These are phyloP conservation scores for Vishniacozyma victoriae DNA, from an alignment of 768 basidiomycete genomes.

Conservation along the genomic window DNA sequence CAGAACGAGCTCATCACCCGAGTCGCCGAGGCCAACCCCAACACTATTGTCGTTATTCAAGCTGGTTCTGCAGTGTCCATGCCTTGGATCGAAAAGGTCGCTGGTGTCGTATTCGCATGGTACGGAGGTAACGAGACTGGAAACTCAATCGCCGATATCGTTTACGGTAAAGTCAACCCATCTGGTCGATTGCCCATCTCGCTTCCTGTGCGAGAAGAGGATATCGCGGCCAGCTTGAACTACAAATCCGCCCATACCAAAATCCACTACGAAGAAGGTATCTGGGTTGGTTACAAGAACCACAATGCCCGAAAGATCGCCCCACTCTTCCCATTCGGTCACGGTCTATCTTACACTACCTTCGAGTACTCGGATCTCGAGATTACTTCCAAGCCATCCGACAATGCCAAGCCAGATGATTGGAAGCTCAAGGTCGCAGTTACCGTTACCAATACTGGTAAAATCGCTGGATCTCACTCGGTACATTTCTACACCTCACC, in stretches of 20 bases:
- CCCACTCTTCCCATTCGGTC: slow-evolving; percentile 50
- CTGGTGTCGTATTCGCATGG: slow-evolving; percentile 56
- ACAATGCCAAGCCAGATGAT: slow-evolving; percentile 16
- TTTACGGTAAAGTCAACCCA: slow-evolving; percentile 44
- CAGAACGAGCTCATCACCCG: slow-evolving; percentile 37
- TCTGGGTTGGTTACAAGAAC: slow-evolving; percentile 68
- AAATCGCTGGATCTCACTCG: slow-evolving; percentile 57
- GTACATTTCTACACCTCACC: slow-evolving; percentile 60
- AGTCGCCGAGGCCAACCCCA: slow-evolving; percentile 37
- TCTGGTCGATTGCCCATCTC: slow-evolving; percentile 46
- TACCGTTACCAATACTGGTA: slow-evolving; percentile 56
- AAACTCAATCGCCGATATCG: slow-evolving; percentile 43
- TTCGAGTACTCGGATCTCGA: slow-evolving; percentile 57
- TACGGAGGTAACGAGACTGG: slow-evolving; percentile 45
- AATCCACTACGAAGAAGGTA: slow-evolving; percentile 62
- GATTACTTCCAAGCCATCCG: slow-evolving; percentile 37
- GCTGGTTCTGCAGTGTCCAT: slow-evolving; percentile 56
- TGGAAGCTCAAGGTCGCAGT: slow-evolving; percentile 28
- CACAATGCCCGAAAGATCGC: slow-evolving; percentile 60
- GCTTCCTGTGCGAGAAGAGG: slow-evolving; percentile 58
- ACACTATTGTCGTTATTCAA: slow-evolving; percentile 35
- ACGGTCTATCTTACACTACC: slow-evolving; percentile 68
- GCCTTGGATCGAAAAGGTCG: slow-evolving; percentile 63
- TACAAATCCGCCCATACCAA: slow-evolving; percentile 54
- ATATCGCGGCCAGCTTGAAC: slow-evolving; percentile 61